phyloP scores from a whole-genome alignment of 1,284 basidiomycete species.

The Neolentinus lepideus region DNA sequence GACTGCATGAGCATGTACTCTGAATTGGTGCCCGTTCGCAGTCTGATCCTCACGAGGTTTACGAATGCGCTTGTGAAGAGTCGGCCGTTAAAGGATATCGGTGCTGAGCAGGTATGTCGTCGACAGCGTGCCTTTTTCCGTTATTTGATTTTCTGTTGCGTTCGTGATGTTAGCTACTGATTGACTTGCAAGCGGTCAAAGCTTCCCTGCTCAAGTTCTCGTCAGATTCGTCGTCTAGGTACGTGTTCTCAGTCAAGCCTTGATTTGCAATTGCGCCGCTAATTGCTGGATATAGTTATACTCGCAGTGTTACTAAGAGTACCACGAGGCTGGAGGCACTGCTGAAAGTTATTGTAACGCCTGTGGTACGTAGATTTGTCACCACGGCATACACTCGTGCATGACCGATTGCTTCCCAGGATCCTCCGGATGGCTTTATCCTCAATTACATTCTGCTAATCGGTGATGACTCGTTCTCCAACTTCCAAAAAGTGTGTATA shows the following conservation, averaged over 20 bases:
- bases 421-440: slow-evolving; percentile 90
- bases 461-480: slow-evolving; percentile 87
- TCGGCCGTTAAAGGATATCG: slow-evolving; percentile 82
- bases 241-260: slow-evolving; percentile 13
- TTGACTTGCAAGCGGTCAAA: slow-evolving; percentile 88
- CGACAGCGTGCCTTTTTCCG: too few relatives aligned
- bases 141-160: slow-evolving; percentile 5
- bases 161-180: slow-evolving; percentile 60
- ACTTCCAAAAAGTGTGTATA: slow-evolving; percentile 87
- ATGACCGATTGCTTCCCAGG: slow-evolving; percentile 32
- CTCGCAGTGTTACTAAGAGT: slow-evolving; percentile 73
- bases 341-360: slow-evolving; percentile 90
- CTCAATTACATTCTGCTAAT: slow-evolving; percentile 90
- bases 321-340: slow-evolving; percentile 82
- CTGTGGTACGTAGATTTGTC: slow-evolving; percentile 44
- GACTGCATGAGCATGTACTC: too few relatives aligned
- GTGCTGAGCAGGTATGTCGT: slow-evolving; percentile 80
- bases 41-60: slow-evolving; percentile 78
- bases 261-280: slow-evolving; percentile 9
- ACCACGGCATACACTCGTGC: slow-evolving; percentile 4
- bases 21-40: slow-evolving; percentile 29
- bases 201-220: slow-evolving; percentile 79
- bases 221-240: slow-evolving; percentile 59
- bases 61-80: slow-evolving; percentile 84
- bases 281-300: slow-evolving; percentile 48